These are phyloP conservation scores for Rhodotorula babjevae DNA, from an alignment of 768 basidiomycete species.

Conservation along the genomic window DNA sequence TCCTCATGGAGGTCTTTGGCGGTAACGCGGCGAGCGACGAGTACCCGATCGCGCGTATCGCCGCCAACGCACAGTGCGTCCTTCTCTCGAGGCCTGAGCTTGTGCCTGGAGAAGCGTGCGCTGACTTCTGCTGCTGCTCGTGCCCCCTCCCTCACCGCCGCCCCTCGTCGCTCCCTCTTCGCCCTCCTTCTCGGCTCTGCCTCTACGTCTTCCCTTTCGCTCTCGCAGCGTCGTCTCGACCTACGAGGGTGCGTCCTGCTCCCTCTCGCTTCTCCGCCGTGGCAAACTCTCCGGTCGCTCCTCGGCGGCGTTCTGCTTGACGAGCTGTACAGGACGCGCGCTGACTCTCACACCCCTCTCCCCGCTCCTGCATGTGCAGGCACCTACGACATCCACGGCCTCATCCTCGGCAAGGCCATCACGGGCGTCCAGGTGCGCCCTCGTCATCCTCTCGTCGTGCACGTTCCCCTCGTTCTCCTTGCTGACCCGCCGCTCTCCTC, in stretches of 20 bases:
- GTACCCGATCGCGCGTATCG: slow-evolving; percentile 90
- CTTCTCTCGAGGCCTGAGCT: background rate
- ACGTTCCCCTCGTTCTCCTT: too few relatives aligned
- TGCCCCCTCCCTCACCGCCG: too few relatives aligned
- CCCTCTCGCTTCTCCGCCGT: too few relatives aligned
- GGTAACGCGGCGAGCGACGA: slow-evolving; percentile 92
- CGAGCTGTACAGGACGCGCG: too few relatives aligned
- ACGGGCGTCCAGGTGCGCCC: slow-evolving; percentile 49
- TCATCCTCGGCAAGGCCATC: slow-evolving; percentile 79
- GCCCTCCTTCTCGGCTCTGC: too few relatives aligned
- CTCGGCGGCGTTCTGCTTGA: too few relatives aligned
- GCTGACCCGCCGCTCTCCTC: too few relatives aligned
- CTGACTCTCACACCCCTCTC: too few relatives aligned
- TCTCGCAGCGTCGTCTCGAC: slow-evolving; percentile 69
- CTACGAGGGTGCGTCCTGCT: slow-evolving; percentile 63
- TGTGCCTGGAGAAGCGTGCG: background rate
- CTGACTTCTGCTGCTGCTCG: background rate
- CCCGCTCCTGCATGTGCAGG: background rate
- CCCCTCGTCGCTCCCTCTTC: too few relatives aligned
- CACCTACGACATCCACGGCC: slow-evolving; percentile 40
- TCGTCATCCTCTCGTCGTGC: too few relatives aligned
- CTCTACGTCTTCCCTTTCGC: too few relatives aligned
- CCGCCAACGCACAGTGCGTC: slow-evolving; percentile 57
- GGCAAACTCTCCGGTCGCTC: too few relatives aligned
- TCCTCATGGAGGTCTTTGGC: slow-evolving; percentile 81